Base-by-base conservation (phyloP, 2,329 filamentous ascomycete species). In the Neocatenulostroma microsporum region DNA sequence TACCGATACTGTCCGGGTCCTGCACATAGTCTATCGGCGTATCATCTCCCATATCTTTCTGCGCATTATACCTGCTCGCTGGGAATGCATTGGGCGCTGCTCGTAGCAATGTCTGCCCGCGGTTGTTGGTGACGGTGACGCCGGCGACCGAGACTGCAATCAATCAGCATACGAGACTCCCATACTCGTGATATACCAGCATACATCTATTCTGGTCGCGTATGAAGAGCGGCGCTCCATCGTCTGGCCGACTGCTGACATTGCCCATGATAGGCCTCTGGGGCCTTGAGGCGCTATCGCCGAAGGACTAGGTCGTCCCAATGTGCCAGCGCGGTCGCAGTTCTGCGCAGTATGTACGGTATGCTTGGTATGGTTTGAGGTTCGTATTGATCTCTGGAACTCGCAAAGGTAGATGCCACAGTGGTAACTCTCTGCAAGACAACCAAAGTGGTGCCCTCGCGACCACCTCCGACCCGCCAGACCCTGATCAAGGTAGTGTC, bases 141-240 rank as follows among this genome's bases (percentile, higher is more conserved):
- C 82, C 85, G 44, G 88, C 80, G 64, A 98, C 81, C 49, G 84
- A 83, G 62, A 98, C 89, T 96, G 62, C 29, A 24, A 31, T 10
- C 10, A 14, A 31, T 39, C 29, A 41, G 34, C 30, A 24, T 29
- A 21, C 21, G 18, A n/a, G n/a, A n/a, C n/a, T n/a, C n/a, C n/a
- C n/a, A n/a, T n/a, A n/a, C n/a, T n/a, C n/a, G n/a, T n/a, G 18
- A 5, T 19, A 24, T 17, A n/a, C 33, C 13, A 17, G 7, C 82
- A 60, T 73, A 96, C 91, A 78, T 73, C 87, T 80, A 61, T 77
- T 84, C 71, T 94, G 91, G 61, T 98, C 91, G 68, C 84, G 82
- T 59, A 96, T 71, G 62, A 83, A 93, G 60, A 96, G 69, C 54
- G 77, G 67, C 52, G 78, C 74, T 60, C 79, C 84, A 56, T 95